These are phyloP conservation scores for Amorphotheca resinae DNA, from an alignment of 495 filamentous ascomycete genomes.

Conservation along the genomic window DNA sequence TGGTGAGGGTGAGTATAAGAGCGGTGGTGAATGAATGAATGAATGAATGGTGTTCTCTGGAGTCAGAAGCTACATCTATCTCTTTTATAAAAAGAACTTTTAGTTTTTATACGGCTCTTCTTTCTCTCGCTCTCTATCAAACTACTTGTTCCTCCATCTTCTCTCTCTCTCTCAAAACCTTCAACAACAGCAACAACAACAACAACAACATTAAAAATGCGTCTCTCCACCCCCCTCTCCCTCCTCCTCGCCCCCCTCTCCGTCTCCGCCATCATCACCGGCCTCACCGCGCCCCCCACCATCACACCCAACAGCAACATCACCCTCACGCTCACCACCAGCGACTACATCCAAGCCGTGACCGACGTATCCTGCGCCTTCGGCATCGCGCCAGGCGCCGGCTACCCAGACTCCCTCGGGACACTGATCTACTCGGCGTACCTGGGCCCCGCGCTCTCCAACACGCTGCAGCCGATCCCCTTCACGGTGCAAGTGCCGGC, in stretches of 20 bases:
- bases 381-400: slow-evolving; percentile 6
- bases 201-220: too few species aligned
- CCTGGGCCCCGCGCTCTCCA: slow-evolving; percentile 4
- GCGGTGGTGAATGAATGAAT: too few species aligned
- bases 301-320: slow-evolving; percentile 7
- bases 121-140: too few species aligned
- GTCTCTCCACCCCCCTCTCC: slow-evolving; percentile 1
- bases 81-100: too few species aligned
- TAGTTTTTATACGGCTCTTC: too few species aligned
- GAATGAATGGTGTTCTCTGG: too few species aligned
- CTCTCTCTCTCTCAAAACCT: too few species aligned
- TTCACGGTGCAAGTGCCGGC: slow-evolving; percentile 6
- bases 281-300: slow-evolving; percentile 6
- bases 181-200: too few species aligned
- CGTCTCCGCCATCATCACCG: slow-evolving; percentile 6
- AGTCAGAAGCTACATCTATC: too few species aligned
- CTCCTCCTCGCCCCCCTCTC: slow-evolving; percentile 3
- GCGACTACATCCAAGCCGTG: slow-evolving; percentile 15
- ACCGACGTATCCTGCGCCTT: slow-evolving; percentile 11
- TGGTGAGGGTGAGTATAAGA: too few species aligned
- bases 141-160: too few species aligned
- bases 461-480: slow-evolving; percentile 3
- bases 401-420: slow-evolving; percentile 7
- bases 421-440: slow-evolving; percentile 6
- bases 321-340: slow-evolving; percentile 5